Base-by-base conservation (phyloP, 768 basidiomycete genomes). In the Dacryopinax primogenitus region DNA sequence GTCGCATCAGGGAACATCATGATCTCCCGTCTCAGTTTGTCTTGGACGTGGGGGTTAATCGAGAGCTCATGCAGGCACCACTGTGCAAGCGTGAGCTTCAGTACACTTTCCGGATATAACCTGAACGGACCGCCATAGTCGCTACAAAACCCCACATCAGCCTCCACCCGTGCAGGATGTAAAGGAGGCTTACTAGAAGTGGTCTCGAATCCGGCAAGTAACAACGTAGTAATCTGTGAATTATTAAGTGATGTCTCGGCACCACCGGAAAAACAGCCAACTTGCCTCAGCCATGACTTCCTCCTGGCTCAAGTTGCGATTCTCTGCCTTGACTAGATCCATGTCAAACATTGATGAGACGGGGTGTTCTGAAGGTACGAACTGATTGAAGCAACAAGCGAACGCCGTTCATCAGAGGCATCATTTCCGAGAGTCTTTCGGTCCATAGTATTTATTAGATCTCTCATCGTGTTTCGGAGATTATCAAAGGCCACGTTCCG, bases 61-160 rank as follows among this genome's bases (percentile, higher is more conserved):
- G 84, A 77, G 26, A 89, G 78, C 68, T 85, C 83, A 67, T 86
- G 86, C 12, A 87, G 73, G 47, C 82, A 75, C 86, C 87, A 88
- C 51, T 58, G 21, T 21, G 45, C 45, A 47, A 6, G 13, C 7
- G 12, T 15, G 23, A 47, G 12, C 45, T 15, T 13, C 45, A 7
- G 13, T 7, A 15, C 45, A 15, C 7, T 11, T 39, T 7, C 13
- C 13, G 23, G 13, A 7, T 23, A 47, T 7, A 21, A 26, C 45
- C 9, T 7, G 45, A 3, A 30, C 51, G 23, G 4, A 58, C 51
- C 23, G 26, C 18, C 51, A 58, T 58, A 30, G 13, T 58, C 13
- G 45, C 45, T 47, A 23, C 23, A 47, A 13, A 11, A 15, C 45
- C 9, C 13, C 23, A 12, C 13, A 23, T 47, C 7, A 47, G 45